phyloP scores from a whole-genome alignment of 2,329 filamentous ascomycete species.

The Dendryphion nanum region DNA sequence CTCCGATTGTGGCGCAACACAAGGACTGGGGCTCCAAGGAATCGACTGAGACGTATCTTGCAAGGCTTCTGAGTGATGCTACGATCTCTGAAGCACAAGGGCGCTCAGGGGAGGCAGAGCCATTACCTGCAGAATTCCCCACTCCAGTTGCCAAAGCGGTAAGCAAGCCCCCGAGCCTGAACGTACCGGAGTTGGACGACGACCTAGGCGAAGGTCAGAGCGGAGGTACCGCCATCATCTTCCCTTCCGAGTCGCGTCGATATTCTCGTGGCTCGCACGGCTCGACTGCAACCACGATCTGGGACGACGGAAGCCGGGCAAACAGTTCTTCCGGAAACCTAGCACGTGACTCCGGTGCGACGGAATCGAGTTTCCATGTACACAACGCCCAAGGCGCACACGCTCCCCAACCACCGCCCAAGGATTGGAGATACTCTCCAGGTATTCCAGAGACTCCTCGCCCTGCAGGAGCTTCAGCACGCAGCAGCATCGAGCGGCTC shows the following conservation, averaged over 20 bases:
- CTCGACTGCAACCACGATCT: conserved; percentile 30
- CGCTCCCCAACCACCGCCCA: conserved; percentile 24
- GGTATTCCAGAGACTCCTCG: conserved; percentile 14
- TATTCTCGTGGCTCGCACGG: conserved; percentile 34
- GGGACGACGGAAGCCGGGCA: conserved; percentile 31
- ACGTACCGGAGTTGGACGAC: conserved; percentile 18
- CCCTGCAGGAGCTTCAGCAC: conserved; percentile 1
- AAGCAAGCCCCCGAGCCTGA: conserved; percentile 12
- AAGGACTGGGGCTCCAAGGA: conserved; percentile 55
- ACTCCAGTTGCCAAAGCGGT: neutral
- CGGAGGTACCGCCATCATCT: conserved; percentile 39
- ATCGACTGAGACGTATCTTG: conserved; percentile 55
- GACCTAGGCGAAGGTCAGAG: conserved; percentile 22
- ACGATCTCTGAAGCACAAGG: conserved; percentile 27
- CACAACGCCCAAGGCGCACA: conserved; percentile 32
- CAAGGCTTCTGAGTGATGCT: conserved; percentile 44
- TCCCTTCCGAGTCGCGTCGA: conserved; percentile 30
- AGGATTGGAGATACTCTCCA: conserved; percentile 16
- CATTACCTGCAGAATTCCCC: neutral
- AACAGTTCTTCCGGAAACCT: conserved; percentile 30
- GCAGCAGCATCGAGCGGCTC: conserved; percentile 1
- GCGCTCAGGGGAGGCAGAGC: conserved; percentile 1
- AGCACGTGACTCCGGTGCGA: conserved; percentile 25
- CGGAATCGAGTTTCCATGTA: conserved; percentile 4
- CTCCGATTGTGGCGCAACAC: conserved; percentile 53